phyloP scores from a whole-genome alignment of 257 asterid species.

The Lycium barbarum region DNA sequence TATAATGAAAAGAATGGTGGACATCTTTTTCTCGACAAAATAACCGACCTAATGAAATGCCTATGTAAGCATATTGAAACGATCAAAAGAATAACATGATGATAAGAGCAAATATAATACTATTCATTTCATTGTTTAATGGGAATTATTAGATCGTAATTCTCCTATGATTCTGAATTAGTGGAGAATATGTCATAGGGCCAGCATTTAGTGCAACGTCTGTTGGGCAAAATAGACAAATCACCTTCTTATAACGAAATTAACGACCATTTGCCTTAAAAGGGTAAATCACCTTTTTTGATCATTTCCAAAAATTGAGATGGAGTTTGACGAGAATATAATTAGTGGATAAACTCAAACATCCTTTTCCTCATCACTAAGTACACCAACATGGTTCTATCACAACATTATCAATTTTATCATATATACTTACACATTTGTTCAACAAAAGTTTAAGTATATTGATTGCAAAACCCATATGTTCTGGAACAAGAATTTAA shows the following conservation, averaged over 20 bases:
- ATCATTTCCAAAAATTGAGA: background rate
- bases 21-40: conserved; percentile 18
- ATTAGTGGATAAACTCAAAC: conserved; percentile 18
- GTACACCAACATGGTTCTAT: background rate
- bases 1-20: background rate
- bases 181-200: conserved; percentile 1
- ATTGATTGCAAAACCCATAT: background rate
- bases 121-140: conserved; percentile 11
- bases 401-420: background rate
- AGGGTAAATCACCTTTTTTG: background rate
- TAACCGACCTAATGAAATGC: conserved; percentile 30
- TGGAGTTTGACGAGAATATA: background rate
- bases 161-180: conserved; percentile 8
- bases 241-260: background rate
- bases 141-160: conserved; percentile 1
- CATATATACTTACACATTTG: background rate
- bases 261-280: background rate
- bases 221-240: background rate
- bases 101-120: conserved; percentile 28
- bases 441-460: background rate
- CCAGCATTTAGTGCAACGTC: background rate
- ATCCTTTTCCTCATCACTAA: background rate
- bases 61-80: background rate
- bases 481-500: background rate
- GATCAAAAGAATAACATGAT: conserved; percentile 35